Conservation (phyloP, 129 eudicot species). For the Tagetes erecta region DNA sequence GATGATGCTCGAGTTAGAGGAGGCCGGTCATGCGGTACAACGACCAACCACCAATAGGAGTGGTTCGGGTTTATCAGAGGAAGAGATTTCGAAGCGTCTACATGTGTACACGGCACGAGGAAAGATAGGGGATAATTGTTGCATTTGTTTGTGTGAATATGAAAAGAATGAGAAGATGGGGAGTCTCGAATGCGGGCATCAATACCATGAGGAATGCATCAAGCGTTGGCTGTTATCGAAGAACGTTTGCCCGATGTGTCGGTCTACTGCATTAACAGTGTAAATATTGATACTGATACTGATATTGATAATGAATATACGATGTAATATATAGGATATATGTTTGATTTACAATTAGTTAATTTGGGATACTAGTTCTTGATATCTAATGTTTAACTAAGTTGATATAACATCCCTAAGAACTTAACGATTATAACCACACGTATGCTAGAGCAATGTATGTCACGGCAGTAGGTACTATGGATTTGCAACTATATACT, state of each 20-base stretch:
- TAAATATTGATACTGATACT: too few species aligned
- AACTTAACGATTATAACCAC: too few species aligned
- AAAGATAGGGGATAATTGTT: not conserved
- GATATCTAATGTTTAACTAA: too few species aligned
- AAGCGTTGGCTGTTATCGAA: not conserved
- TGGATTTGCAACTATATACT: too few species aligned
- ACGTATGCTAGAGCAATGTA: too few species aligned
- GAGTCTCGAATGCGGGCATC: not conserved
- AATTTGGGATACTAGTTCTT: too few species aligned
- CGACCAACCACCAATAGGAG: not conserved
- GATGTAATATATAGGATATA: too few species aligned
- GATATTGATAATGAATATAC: too few species aligned
- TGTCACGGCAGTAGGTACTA: too few species aligned
- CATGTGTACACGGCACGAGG: not conserved
- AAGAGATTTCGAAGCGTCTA: not conserved
- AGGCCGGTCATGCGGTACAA: too few species aligned
- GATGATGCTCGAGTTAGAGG: not conserved
- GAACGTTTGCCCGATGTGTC: conserved; percentile 8
- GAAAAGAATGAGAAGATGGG: not conserved
- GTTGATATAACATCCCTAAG: too few species aligned
- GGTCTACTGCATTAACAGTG: not conserved
- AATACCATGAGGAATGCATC: conserved; percentile 1
- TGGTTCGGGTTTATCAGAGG: not conserved
- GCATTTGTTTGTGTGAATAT: not conserved
- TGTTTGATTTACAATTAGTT: too few species aligned